phyloP scores from a whole-genome alignment of 805 yeast species.

The Zygosaccharomyces bisporus region DNA sequence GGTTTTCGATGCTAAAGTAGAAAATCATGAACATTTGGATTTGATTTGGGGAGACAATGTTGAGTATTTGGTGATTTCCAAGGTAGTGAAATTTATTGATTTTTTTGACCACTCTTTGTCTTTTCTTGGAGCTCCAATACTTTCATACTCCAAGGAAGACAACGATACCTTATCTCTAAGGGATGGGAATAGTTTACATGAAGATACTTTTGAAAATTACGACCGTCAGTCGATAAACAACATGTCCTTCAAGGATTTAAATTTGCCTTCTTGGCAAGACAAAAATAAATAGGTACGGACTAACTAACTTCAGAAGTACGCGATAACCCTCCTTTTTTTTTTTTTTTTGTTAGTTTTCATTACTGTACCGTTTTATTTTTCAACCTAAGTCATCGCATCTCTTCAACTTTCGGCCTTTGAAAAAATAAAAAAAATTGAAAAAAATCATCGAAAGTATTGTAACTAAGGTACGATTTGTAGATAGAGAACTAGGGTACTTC shows the following conservation, averaged over 20 bases:
- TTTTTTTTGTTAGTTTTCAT: not conserved
- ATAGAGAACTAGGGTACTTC: not conserved
- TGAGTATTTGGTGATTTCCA: constrained; percentile 42
- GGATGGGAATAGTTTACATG: constrained; percentile 1
- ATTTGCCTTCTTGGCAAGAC: not conserved
- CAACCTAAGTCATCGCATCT: constrained; percentile 6
- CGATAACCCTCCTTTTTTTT: too few relatives aligned
- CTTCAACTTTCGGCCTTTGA: constrained; percentile 5
- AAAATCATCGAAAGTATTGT: constrained; percentile 1
- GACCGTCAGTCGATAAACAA: not conserved
- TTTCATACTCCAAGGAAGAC: constrained; percentile 3
- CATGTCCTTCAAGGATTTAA: not conserved
- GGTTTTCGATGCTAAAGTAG: constrained; percentile 54
- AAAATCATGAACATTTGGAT: constrained; percentile 83
- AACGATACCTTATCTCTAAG: constrained; percentile 7
- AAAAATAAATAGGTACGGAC: not conserved
- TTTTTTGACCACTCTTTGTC: constrained; percentile 25
- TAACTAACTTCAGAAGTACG: not conserved
- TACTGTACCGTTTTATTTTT: not conserved
- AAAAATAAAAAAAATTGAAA: constrained; percentile 8
- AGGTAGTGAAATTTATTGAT: constrained; percentile 39
- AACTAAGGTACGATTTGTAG: not conserved
- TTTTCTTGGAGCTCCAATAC: constrained; percentile 5
- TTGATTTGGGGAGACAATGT: constrained; percentile 82
- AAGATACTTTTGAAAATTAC: not conserved